phyloP scores from a whole-genome alignment of 1,284 basidiomycete genomes.

The Ceratorhiza oryzae-sativae region DNA sequence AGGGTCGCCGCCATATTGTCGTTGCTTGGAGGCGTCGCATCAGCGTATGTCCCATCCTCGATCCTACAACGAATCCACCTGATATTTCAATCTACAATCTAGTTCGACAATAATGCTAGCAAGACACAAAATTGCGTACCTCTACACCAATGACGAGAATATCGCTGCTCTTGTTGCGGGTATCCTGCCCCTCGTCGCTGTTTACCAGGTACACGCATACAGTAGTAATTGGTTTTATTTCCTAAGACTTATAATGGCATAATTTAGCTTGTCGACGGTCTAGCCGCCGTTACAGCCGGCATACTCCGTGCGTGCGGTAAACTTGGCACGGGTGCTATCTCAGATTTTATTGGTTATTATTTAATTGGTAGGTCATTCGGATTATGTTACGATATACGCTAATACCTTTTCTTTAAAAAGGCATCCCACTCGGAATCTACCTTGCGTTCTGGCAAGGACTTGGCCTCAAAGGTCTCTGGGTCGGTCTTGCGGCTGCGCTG shows the following conservation, averaged over 20 bases:
- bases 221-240: background rate
- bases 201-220: slow-evolving; percentile 70
- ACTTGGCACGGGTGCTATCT: slow-evolving; percentile 55
- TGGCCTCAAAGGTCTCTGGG: slow-evolving; percentile 42
- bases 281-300: slow-evolving; percentile 71
- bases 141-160: slow-evolving; percentile 86
- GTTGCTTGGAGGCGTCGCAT: slow-evolving; percentile 66
- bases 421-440: slow-evolving; percentile 12
- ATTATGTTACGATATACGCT: background rate
- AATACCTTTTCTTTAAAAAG: background rate
- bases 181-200: slow-evolving; percentile 75
- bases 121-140: slow-evolving; percentile 72
- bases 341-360: slow-evolving; percentile 60
- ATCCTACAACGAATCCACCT: background rate
- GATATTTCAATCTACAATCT: slow-evolving; percentile 50
- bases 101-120: slow-evolving; percentile 65
- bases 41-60: slow-evolving; percentile 59
- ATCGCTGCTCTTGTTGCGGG: slow-evolving; percentile 71
- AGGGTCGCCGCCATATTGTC: slow-evolving; percentile 81
- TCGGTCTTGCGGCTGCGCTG: slow-evolving; percentile 40
- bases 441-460: slow-evolving; percentile 20
- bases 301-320: slow-evolving; percentile 81
- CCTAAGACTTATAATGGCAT: background rate
- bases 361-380: slow-evolving; percentile 55
- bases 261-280: slow-evolving; percentile 61